Conservation (phyloP, 495 filamentous ascomycete genomes). For the Friedmanniomyces endolithicus region DNA sequence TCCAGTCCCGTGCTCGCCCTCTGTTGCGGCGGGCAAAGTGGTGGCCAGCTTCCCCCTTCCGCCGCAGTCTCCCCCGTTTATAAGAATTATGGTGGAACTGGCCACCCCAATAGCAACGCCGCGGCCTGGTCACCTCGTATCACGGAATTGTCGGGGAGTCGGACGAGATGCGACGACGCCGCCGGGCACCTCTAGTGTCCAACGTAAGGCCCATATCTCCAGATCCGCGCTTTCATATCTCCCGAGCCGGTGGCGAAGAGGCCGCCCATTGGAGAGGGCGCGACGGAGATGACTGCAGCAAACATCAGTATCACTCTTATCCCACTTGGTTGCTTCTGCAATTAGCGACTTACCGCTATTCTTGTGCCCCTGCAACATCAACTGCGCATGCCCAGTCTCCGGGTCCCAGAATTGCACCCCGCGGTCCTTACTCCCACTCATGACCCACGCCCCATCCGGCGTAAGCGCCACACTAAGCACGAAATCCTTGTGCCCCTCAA, state of each 20-base stretch:
- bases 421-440: conserved; percentile 33
- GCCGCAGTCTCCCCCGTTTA: too few species aligned
- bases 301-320: neutral
- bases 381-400: conserved; percentile 30
- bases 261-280: conserved; percentile 29
- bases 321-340: too few species aligned
- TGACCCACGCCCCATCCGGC: conserved; percentile 31
- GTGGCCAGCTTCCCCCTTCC: too few species aligned
- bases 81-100: too few species aligned
- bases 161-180: too few species aligned
- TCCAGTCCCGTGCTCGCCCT: too few species aligned
- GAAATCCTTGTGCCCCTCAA: conserved; percentile 37
- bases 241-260: conserved; percentile 35
- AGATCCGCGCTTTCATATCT: conserved; percentile 34
- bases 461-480: conserved; percentile 33
- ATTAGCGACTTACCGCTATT: conserved; percentile 32
- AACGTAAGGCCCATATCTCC: conserved; percentile 26
- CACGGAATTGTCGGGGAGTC: too few species aligned
- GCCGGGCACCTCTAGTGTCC: conserved; percentile 2
- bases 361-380: conserved; percentile 35
- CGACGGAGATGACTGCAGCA: conserved; percentile 33
- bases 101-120: too few species aligned
- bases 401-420: conserved; percentile 37
- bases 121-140: too few species aligned
- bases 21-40: too few species aligned